Base-by-base conservation (phyloP, 2,329 filamentous ascomycete genomes). In the Coniella lustricola region DNA sequence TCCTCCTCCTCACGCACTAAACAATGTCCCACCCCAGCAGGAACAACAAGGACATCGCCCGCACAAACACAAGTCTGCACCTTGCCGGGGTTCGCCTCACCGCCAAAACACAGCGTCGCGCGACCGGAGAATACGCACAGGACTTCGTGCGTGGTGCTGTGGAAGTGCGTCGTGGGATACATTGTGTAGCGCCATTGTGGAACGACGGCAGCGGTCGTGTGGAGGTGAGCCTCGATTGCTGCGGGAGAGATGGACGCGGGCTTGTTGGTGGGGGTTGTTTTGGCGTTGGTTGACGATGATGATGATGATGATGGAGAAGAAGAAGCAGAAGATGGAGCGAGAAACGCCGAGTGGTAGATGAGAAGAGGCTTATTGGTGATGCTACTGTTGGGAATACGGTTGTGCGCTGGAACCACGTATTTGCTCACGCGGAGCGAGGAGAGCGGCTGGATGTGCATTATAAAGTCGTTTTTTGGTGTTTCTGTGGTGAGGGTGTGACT, bases 151-250 rank as follows among this genome's bases (percentile, higher is more conserved):
- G 77, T 74, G 0, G 75, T 85, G 56, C 71, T 79, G 65, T 87
- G 83, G 62, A 83, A 87, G 64, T 87, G 83, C 1, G 75, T 79
- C 5, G 73, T 75, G 32, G 61, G 63, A 62, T 83, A 87, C 82
- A 87, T 87, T 14, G 79, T 80, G 63, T 81, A 85, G 21, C 77
- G 72, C 83, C 82, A 86, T 59, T 83, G 78, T 0, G 84, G 81
- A 1, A 58, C 59, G 3, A 84, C 81, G 31, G 79, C 76, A 7
- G 72, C 74, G 14, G 78, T 61, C 3, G 62, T 58, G 7, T 60
- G 59, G 5, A 87, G 70, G 54, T 82, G 81, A 0, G 69, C 59
- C 58, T 84, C 77, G 41, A 85, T 75, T 1, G 68, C 59, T 3
- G 79, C n/a, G 65, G 3, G 71, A 68, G 14, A 66, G 9, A 5